Percentiles rank a stretch among this genome's conserved stretches.
Evolutionary conservation across 192 early-diverging fungal genomes (phyloP).

Genomic region (Irineochytrium annulatum): DNA sequence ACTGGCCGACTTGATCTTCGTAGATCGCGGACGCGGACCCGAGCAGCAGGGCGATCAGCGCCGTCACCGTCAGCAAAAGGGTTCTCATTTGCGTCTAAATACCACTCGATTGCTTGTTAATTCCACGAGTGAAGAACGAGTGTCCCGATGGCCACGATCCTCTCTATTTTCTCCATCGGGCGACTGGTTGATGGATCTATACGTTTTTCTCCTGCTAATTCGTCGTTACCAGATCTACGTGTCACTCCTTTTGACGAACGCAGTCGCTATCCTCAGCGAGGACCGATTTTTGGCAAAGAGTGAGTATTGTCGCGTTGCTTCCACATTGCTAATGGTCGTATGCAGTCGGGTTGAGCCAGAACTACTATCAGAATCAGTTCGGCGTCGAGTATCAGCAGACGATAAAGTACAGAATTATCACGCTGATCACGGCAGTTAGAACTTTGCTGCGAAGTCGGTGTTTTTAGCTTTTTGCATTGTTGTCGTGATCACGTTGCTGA

Average conservation of each 20-base stretch:
- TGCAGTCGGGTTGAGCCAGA: constrained; percentile 62
- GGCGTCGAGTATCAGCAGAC: constrained; percentile 62
- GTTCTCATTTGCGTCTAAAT: too few species aligned
- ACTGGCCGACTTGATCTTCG: constrained; percentile 12
- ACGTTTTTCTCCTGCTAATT: too few species aligned
- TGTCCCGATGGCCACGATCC: too few species aligned
- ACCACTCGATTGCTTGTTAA: too few species aligned
- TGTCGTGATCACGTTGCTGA: too few species aligned
- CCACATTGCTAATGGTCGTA: background rate
- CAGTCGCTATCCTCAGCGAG: constrained; percentile 83
- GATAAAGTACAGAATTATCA: constrained; percentile 75
- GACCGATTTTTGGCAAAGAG: constrained; percentile 86
- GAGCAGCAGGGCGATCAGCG: background rate
- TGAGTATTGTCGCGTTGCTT: constrained; percentile 37
- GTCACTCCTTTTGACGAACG: constrained; percentile 76
- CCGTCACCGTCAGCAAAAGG: too few species aligned
- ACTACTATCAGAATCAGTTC: constrained; percentile 52
- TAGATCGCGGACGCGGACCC: background rate
- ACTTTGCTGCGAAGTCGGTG: constrained; percentile 79
- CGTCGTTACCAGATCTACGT: too few species aligned
- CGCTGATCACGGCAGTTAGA: constrained; percentile 82
- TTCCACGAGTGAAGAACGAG: too few species aligned
- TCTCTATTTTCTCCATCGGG: too few species aligned
- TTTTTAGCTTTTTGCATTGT: too few species aligned
- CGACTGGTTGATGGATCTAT: too few species aligned